Evolutionary conservation across 1,284 basidiomycete species (phyloP).

Genomic region (Sanguinoderma infundibulare): DNA sequence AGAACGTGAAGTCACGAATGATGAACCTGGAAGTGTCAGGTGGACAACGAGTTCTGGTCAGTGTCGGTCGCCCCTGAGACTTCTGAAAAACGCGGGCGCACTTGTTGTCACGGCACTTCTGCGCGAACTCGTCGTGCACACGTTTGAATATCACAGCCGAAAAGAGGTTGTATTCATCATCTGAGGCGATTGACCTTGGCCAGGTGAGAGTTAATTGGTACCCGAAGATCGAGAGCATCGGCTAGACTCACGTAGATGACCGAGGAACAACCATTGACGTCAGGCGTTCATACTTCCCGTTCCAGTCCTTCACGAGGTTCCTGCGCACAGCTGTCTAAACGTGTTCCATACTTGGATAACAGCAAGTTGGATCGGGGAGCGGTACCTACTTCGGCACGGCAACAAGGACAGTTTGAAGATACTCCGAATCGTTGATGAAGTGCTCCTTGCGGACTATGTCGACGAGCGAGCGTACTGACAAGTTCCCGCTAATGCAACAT

Average conservation of each 20-base stretch:
- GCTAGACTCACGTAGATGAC: conserved; percentile 73
- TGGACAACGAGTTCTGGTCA: background rate
- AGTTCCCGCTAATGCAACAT: conserved; percentile 75
- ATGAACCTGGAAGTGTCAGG: conserved; percentile 64
- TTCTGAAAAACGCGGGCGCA: conserved; percentile 43
- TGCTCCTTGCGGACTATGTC: conserved; percentile 88
- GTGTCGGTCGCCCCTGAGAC: background rate
- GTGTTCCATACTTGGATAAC: background rate
- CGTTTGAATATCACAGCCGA: conserved; percentile 92
- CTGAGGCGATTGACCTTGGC: conserved; percentile 70
- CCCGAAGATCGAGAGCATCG: background rate
- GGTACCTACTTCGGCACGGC: conserved; percentile 87
- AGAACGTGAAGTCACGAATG: conserved; percentile 93
- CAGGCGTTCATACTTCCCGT: conserved; percentile 86
- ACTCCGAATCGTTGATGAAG: conserved; percentile 89
- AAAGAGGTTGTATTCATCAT: conserved; percentile 91
- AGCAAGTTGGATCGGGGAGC: background rate
- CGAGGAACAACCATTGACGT: conserved; percentile 95
- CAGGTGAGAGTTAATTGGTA: conserved; percentile 5
- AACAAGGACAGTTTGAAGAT: conserved; percentile 91
- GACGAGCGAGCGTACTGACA: conserved; percentile 86
- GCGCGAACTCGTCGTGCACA: conserved; percentile 90
- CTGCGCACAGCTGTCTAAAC: conserved; percentile 47
- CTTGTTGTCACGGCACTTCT: conserved; percentile 97
- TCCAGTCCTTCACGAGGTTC: conserved; percentile 88